A percentile compares a stretch with the other conserved stretches of the same genome.
Evolutionary conservation across 2,329 filamentous ascomycete species (phyloP).

Genomic region (Fusarium floridanum): DNA sequence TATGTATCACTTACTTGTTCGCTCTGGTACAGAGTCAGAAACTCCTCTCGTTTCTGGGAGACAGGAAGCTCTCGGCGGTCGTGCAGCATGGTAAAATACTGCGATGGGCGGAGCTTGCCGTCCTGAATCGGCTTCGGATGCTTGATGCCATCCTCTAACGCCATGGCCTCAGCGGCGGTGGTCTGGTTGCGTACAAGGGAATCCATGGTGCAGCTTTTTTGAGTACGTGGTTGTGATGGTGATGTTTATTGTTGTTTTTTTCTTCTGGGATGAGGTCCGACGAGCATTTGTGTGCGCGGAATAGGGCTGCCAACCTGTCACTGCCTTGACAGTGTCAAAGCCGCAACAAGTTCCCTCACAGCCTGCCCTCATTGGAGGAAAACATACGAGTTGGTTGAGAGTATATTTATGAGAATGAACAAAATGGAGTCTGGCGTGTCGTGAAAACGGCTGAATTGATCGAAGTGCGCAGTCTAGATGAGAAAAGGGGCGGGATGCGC

Average conservation of each 20-base stretch:
- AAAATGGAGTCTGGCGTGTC: neutral
- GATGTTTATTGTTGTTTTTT: neutral
- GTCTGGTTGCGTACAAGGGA: neutral
- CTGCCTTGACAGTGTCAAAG: neutral
- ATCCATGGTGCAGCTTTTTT: neutral
- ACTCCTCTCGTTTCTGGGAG: neutral
- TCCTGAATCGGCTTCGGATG: neutral
- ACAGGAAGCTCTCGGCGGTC: neutral
- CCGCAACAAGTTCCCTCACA: neutral
- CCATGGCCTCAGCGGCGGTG: neutral
- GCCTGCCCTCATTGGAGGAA: neutral
- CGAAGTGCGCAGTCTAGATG: neutral
- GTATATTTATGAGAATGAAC: neutral
- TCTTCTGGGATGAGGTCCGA: neutral
- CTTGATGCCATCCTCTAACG: neutral
- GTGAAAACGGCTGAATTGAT: neutral
- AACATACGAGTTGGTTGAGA: neutral
- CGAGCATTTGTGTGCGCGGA: neutral
- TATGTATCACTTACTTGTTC: neutral
- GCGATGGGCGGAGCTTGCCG: neutral
- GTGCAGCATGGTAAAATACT: neutral
- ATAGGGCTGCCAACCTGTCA: neutral
- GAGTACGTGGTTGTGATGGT: neutral
- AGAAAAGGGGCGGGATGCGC: neutral
- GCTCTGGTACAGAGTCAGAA: neutral